Conservation (phyloP, 75 land plant species). For the Gnetum montanum region DNA sequence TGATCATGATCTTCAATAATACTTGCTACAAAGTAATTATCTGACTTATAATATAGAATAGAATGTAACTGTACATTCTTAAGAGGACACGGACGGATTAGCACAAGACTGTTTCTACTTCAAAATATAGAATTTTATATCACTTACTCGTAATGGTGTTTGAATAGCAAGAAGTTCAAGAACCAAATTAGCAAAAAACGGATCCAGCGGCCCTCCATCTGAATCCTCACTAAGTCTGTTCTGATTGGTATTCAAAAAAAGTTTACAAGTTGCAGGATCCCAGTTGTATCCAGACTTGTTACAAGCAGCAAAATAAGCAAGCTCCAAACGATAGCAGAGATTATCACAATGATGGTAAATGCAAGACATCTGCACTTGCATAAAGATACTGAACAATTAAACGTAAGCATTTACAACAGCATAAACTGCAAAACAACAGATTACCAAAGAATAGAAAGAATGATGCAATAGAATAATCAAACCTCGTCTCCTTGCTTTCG, state of each 20-base stretch:
- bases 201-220: slow-evolving; percentile 36
- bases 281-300: slow-evolving; percentile 68
- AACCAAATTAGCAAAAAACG: slow-evolving; percentile 94
- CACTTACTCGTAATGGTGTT: slow-evolving; percentile 71
- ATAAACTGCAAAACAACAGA: not conserved
- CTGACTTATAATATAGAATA: too few species aligned
- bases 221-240: slow-evolving; percentile 11
- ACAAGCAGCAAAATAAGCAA: slow-evolving; percentile 83
- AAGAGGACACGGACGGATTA: too few species aligned
- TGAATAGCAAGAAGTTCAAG: slow-evolving; percentile 84
- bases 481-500: slow-evolving; percentile 74
- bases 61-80: too few species aligned
- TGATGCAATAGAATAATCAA: not conserved
- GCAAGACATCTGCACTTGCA: slow-evolving; percentile 55
- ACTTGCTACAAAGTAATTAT: too few species aligned
- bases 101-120: too few species aligned
- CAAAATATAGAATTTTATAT: too few species aligned
- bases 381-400: not conserved
- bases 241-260: slow-evolving; percentile 26
- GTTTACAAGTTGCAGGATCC: slow-evolving; percentile 32
- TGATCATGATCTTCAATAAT: too few species aligned
- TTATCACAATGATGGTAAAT: slow-evolving; percentile 84
- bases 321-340: slow-evolving; percentile 80
- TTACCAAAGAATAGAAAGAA: slow-evolving; percentile 2
- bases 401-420: not conserved